Base-by-base conservation (phyloP, 345 rosid genomes). In the Xanthoceras sorbifolium region DNA sequence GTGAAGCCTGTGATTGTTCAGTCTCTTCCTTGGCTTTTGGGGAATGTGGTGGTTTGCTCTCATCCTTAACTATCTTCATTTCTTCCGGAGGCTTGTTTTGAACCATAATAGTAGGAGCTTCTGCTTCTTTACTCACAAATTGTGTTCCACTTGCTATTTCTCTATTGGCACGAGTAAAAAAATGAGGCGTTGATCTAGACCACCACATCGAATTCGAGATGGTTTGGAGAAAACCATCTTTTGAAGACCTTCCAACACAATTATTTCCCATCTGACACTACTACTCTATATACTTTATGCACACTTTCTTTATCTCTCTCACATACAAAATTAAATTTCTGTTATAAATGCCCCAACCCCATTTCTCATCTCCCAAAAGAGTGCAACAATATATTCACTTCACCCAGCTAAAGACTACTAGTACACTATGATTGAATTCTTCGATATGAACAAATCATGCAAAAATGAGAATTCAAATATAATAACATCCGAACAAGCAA, bases 181-280 rank as follows among this genome's bases (percentile, higher is more conserved):
- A 55, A 50, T 69, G 71, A 50, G 76, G 79, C 2, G 81, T 20
- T 36, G 84, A 42, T 38, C 46, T 55, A 36, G 78, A 46, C 85
- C 89, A 75, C 80, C 81, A 78, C 52, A 78, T 4, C 12, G 88
- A 73, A 79, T 74, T 64, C 9, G 86, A 77, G 66, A 82, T 75
- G 18, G 85, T 64, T 63, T 80, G 76, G 46, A 72, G 46, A 44
- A 85, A 22, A 12, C 86, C 80, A 48, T 73, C 79, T 26, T 61
- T 73, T 18, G 83, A 67, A 70, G 20, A 78, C 42, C 82, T 82
- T 57, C 86, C 90, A 61, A 85, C 90, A 79, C 94, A 88, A 68
- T 85, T 89, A 79, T 94, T 92, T 77, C 97, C 98, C 98, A 94
- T 94, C 73, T 78, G 17, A 36, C 59, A 63, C 71, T 25, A 57